Evolutionary conservation across 345 rosid genomes (phyloP).

Genomic region (Rhodamnia rubescens): DNA sequence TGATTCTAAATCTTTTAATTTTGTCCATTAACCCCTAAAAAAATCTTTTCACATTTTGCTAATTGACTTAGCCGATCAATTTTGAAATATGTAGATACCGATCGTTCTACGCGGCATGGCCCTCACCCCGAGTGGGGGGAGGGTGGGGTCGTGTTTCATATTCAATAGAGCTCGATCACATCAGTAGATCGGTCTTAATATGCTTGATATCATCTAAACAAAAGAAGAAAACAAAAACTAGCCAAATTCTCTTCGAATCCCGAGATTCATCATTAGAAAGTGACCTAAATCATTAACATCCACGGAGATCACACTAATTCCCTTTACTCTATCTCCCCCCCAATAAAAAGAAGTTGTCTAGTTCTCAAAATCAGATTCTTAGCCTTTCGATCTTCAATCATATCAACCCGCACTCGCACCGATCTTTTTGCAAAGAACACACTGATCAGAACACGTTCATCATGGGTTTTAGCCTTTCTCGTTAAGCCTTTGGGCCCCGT

Average conservation of each 20-base stretch:
- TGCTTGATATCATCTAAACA: not conserved
- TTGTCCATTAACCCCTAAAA: no score
- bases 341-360: not conserved
- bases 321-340: not conserved
- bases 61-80: no score
- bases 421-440: not conserved
- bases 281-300: not conserved
- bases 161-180: not conserved
- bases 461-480: not conserved
- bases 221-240: not conserved
- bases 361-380: not conserved
- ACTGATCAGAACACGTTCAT: not conserved
- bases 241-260: not conserved
- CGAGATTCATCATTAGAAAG: not conserved
- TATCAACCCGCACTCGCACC: not conserved
- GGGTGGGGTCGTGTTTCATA: not conserved
- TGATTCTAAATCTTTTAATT: no score
- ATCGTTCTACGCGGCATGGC: no score
- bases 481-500: not conserved
- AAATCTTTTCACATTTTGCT: no score
- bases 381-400: not conserved
- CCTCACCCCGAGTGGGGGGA: no score
- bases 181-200: not conserved
- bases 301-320: not conserved
- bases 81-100: no score